Base-by-base conservation (phyloP, 768 basidiomycete genomes). In the Tricholoma saponaceum region DNA sequence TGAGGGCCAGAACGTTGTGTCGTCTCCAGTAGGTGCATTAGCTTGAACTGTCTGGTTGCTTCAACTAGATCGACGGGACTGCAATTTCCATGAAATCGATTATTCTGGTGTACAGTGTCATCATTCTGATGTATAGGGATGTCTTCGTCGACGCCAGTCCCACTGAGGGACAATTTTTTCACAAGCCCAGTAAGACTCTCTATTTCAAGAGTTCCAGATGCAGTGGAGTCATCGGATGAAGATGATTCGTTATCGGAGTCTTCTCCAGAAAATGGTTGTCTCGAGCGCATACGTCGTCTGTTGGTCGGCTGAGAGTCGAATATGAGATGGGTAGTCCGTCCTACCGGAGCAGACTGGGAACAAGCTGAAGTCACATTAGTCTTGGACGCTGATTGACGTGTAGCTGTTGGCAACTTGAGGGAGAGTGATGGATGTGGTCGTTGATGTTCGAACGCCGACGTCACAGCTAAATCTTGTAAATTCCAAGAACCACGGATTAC, bases 401-500 rank as follows among this genome's bases (percentile, higher is more conserved):
- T 20, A 20, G 51, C 5, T 26, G 39, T 39, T 28, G 57, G 30
- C 14, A 50, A 41, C 10, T 39, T 35, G 2, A 25, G 18, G 5
- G 52, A 39, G 23, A 5, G 16, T 43, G 20, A n/a, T 26, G 37
- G 56, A 30, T 47, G 23, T 54, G 53, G 51, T 33, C 26, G 50
- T 44, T 37, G 35, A 30, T 53, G 54, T 32, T 52, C 55, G 22
- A 20, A 35, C 43, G 30, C 23, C 22, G 39, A 52, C 22, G 25
- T 13, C 20, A 43, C 51, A 18, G 43, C 16, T 9, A 52, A 30
- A 2, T 63, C 60, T 6, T 62, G 62, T 18, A 66, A 58, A 62
- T 74, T 87, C 88, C 88, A 90, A 4, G 86, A 87, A 61, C 79
- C 86, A 35, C 86, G 82, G 47, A 81, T 33, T 8, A 90, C 71